Base-by-base conservation (phyloP, 106 monocot genomes). In the Dactylorhiza incarnata region DNA sequence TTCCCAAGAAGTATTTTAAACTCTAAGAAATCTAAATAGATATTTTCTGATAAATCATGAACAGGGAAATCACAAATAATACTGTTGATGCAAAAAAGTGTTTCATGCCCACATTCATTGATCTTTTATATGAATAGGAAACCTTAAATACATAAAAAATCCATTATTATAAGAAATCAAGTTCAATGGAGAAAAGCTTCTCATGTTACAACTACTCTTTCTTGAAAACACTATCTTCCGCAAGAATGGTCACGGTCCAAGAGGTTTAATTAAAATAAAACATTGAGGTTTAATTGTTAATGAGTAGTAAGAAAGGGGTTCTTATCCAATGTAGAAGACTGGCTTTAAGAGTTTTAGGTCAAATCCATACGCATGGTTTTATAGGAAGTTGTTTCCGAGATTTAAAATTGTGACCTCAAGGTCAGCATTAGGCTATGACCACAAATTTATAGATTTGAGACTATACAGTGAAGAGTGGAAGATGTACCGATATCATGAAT, bases 1-100 rank as follows among this genome's bases (percentile, higher is more conserved):
- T 53, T 29, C 19, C 75, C 37, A 65, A 59, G 9, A 48, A 22
- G 46, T 74, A 55, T 19, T 73, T 74, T 54, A 61, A 22, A 75
- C 45, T 44, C 7, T 26, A 78, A 48, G 63, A 48, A 65, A 48
- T 10, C 45, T 10, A 75, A 62, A 59, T 0, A 59, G 19, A 45
- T 65, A 17, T n/a, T 45, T n/a, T 69, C 45, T 17, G 8, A 46
- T 16, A 16, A 69, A 45, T 24, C 6, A 45, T 5, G 45, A 45
- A 46, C n/a, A 69, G 45, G 16, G 45, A 46, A 69, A 69, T n/a
- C 69, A 69, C 45, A 69, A 69, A 45, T 12, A 45, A 69, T 45
- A 69, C 0, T 46, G 16, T 0, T 46, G 16, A 6, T 26, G 29
- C 65, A 59, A 22, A 59, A 37, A 59, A 59, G 7, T 7, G 22